Evolutionary conservation across 2,329 filamentous ascomycete genomes (phyloP), one percentile per base, ranked within the genome.

Genomic region (Chrysosporium keratinophilum): DNA sequence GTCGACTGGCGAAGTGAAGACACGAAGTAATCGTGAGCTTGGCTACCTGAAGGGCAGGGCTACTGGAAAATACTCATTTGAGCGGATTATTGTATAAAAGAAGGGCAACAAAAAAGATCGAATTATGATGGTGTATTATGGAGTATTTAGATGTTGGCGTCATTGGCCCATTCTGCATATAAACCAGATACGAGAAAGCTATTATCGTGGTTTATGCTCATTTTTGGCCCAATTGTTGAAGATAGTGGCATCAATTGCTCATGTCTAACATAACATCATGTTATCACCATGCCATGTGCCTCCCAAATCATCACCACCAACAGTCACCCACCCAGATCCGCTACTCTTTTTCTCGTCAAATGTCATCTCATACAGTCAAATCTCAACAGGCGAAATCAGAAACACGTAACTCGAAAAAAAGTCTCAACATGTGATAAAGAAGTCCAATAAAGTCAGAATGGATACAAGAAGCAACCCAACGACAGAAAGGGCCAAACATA

Each of bases 51-150:
- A 85, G 64, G 88, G 85, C 65, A 85, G 87, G 71, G 84, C 83
- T 66, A 84, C 90, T 57, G 86, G 85, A 54, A 81, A 84, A 60
- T 95, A 96, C 72, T 88, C 86, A 45, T 78, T 91, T 60, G 88
- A 95, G 72, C 81, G 82, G 69, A 82, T 95, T 61, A 69, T 78
- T 50, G 74, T 88, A 62, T 88, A 76, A 49, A 12, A 44, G 19
- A 54, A 43, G 54, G 50, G 41, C 40, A 56, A 49, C 54, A 59
- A 56, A 52, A n/a, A 60, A 58, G 15, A 10, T 2, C 34, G 19
- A 7, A 34, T 50, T 9, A 10, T 37, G 17, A 35, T 2, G 17
- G 6, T 50, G 37, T 41, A 31, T 17, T 41, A 31, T 17, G 15
- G 12, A 31, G 47, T 35, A 33, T 40, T 6, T 10, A 12, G n/a